Base-by-base conservation (phyloP, 1,284 basidiomycete genomes). In the Meira miltonrushii region DNA sequence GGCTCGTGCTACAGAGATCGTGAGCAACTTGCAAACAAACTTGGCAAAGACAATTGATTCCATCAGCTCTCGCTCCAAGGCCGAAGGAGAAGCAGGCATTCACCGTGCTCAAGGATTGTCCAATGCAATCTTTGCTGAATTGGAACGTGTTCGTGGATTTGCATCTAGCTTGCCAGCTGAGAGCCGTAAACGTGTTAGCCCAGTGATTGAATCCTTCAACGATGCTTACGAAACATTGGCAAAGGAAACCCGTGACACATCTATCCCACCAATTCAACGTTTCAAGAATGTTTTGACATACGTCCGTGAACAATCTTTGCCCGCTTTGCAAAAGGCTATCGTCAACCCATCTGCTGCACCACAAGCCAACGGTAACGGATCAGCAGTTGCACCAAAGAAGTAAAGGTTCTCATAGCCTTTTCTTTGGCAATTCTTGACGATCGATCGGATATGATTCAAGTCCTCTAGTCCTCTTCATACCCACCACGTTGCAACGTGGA, bases 121-220 rank as follows among this genome's bases (percentile, higher is more conserved):
- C 28, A 69, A 72, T 38, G 70, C 69, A 52, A 68, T 73, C 59
- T 68, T 73, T 54, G 71, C 66, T 57, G 71, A 74, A 57, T 47
- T 63, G 52, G 75, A 77, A 33, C 62, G 63, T 8, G 69, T 77
- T 21, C 73, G 75, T 47, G 58, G 58, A 61, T 77, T 72, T 58
- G 72, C 71, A 25, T 56, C 44, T 6, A 64, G 57, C 54, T 61
- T 77, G 39, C 73, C 75, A 15, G 64, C 71, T 25, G 74, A 75
- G 58, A 64, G 62, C 54, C 67, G 67, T 33, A 74, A 76, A 66
- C 72, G 74, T 48, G 57, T 77, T 37, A 59, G 70, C 6, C 75
- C 75, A 4, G 60, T 75, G 19, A 61, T 75, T 19, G 67, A 72
- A 39, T 70, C 75, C 12, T 71, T 77, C 50, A 62, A 56, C 57